These are phyloP conservation scores for Arxiozyma bovina DNA, from an alignment of 1,139 yeast genomes.

Conservation along the genomic window DNA sequence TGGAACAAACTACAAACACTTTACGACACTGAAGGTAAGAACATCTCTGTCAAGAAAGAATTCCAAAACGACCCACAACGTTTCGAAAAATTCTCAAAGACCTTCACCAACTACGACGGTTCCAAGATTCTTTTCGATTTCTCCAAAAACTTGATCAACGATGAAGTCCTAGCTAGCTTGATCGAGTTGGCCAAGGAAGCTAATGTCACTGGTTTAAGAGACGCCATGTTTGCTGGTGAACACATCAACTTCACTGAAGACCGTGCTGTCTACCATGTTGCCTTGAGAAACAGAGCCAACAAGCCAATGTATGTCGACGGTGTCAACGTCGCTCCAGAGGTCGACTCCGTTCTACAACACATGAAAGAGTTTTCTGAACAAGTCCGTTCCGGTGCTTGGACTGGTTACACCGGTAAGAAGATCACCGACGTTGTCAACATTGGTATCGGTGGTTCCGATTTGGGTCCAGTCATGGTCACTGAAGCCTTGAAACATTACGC, in stretches of 20 bases:
- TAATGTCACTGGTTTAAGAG: slow-evolving; percentile 76
- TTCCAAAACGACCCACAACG: slow-evolving; percentile 67
- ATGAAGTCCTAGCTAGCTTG: slow-evolving; percentile 61
- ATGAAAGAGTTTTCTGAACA: slow-evolving; percentile 89
- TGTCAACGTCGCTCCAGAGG: slow-evolving; percentile 78
- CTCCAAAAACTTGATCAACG: slow-evolving; percentile 87
- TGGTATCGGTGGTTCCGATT: slow-evolving; percentile 98
- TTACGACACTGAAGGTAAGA: slow-evolving; percentile 59
- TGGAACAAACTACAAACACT: slow-evolving; percentile 71
- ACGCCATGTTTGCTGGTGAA: slow-evolving; percentile 83
- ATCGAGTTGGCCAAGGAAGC: slow-evolving; percentile 83
- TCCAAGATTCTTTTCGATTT: slow-evolving; percentile 86
- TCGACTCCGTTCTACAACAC: slow-evolving; percentile 81
- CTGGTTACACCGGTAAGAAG: slow-evolving; percentile 89
- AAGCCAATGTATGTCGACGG: slow-evolving; percentile 86
- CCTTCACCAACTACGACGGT: slow-evolving; percentile 75
- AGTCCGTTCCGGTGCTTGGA: slow-evolving; percentile 90
- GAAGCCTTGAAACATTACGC: slow-evolving; percentile 92
- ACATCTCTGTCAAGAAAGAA: slow-evolving; percentile 65
- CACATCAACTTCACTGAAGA: slow-evolving; percentile 92
- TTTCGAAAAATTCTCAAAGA: slow-evolving; percentile 64
- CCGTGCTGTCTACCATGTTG: slow-evolving; percentile 95
- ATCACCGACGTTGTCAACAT: slow-evolving; percentile 93
- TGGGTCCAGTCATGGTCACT: slow-evolving; percentile 98
- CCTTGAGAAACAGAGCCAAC: slow-evolving; percentile 83